Evolutionary conservation across 768 basidiomycete species (phyloP).

Genomic region (Agrocybe praecox): DNA sequence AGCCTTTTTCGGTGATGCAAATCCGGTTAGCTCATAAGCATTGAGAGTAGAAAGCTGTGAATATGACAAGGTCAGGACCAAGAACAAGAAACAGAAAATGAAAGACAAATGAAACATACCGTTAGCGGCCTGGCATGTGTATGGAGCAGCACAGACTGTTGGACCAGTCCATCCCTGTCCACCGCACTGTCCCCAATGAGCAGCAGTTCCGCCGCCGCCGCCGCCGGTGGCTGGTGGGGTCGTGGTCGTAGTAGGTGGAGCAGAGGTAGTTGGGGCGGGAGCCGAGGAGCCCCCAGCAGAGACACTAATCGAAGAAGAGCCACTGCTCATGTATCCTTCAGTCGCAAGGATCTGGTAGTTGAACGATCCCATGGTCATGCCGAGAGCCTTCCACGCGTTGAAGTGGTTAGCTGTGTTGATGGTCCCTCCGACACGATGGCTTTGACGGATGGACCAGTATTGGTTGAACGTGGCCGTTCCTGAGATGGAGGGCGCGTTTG

Average conservation of each 20-base stretch:
- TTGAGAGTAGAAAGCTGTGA: neutral
- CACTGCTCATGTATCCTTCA: constrained; percentile 43
- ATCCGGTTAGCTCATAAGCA: neutral
- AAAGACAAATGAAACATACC: neutral
- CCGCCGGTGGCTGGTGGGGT: neutral
- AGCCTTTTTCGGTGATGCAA: too few species aligned
- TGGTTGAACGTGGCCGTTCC: constrained; percentile 45
- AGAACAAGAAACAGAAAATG: too few species aligned
- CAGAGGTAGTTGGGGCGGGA: neutral
- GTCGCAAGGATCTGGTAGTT: constrained; percentile 48
- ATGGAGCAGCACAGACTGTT: neutral
- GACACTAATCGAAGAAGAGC: constrained; percentile 12
- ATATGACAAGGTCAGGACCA: neutral
- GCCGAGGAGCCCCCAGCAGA: neutral
- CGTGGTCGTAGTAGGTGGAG: neutral
- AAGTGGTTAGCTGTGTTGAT: constrained; percentile 41
- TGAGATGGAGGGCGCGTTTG: constrained; percentile 40
- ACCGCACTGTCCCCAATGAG: neutral
- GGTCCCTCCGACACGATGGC: constrained; percentile 31
- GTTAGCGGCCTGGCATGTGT: neutral
- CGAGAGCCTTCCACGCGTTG: constrained; percentile 38
- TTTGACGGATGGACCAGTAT: constrained; percentile 44
- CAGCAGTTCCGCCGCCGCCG: neutral
- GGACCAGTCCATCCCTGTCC: neutral
- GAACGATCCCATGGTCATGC: constrained; percentile 35